Percentiles rank a stretch among this genome's conserved stretches.
Evolutionary conservation across 2,329 filamentous ascomycete genomes (phyloP).

Genomic region (Dactylellina haptotyla): DNA sequence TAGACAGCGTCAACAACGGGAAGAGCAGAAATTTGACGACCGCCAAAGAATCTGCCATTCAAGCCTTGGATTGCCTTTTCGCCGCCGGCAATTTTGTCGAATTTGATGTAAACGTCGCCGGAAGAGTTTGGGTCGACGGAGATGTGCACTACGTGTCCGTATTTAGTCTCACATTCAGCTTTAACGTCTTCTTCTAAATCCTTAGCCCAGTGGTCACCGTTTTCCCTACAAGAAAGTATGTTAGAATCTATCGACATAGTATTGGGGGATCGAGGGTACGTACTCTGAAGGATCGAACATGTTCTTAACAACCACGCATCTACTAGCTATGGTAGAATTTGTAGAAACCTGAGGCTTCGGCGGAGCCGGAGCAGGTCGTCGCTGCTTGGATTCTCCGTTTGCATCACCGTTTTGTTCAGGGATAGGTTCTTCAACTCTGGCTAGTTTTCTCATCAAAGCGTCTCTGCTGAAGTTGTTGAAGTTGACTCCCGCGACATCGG

Average conservation of each 20-base stretch:
- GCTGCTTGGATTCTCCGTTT: constrained; percentile 43
- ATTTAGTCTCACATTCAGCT: constrained; percentile 91
- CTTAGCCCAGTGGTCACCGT: constrained; percentile 87
- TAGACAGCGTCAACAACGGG: constrained; percentile 99
- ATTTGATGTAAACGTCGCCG: constrained; percentile 98
- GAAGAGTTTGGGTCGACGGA: constrained; percentile 90
- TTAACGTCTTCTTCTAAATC: constrained; percentile 94
- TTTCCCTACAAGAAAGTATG: constrained; percentile 70
- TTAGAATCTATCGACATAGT: constrained; percentile 60
- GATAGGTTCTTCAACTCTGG: constrained; percentile 85
- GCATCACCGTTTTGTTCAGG: constrained; percentile 67
- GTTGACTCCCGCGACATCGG: constrained; percentile 96
- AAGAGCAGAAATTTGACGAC: constrained; percentile 88
- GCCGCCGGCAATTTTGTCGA: constrained; percentile 92
- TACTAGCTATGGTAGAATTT: constrained; percentile 84
- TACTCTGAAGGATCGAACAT: constrained; percentile 95
- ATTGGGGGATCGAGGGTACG: constrained; percentile 62
- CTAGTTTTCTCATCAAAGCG: constrained; percentile 97
- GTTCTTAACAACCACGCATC: constrained; percentile 92
- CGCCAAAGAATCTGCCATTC: constrained; percentile 95
- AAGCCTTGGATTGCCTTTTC: constrained; percentile 98
- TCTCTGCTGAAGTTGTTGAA: constrained; percentile 99
- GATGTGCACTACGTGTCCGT: constrained; percentile 97
- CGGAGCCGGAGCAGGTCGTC: constrained; percentile 30
- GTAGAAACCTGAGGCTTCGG: constrained; percentile 47